Base-by-base conservation (phyloP, 2,329 filamentous ascomycete species). In the Ustulina deusta region DNA sequence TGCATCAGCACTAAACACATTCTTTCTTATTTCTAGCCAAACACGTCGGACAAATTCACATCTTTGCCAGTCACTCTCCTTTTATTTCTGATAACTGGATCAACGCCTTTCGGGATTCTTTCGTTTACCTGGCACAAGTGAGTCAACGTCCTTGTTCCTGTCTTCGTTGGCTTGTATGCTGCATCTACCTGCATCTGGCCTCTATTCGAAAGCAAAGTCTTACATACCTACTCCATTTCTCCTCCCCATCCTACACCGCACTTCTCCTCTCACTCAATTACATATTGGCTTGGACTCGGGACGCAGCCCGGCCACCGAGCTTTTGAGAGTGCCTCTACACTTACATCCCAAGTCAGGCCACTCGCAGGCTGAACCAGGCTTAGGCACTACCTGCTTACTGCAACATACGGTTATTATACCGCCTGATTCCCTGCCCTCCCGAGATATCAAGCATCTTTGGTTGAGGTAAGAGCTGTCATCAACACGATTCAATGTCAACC, bases 101-200 rank as follows among this genome's bases (percentile, higher is more conserved):
- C 46, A 20, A n/a, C 22, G 49, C 20, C 11, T 51, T 59, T 52
- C 49, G 5, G 7, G 13, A 22, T 9, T 22, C 42, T n/a, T 38
- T 42, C 32, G 34, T 54, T 49, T 57, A 29, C 17, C 17, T 22
- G 11, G 17, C 20, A 9, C 32, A 55, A 63, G 67, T 69, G 64
- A 67, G 67, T 63, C 32, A 20, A 32, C 20, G 22, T 25, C 29
- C 17, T 13, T 20, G 4, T 54, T 17, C 22, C 40, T 69, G 17
- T 46, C 32, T 54, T 58, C 22, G 0, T 63, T 44, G 9, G n/a
- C 17, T 34, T 36, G 5, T 5, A 27, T 59, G 17, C 42, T 54
- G 32, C 10, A 22, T 46, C 20, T 25, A 13, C 61, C 58, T 34
- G 4, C n/a, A 25, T 22, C 20, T 11, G 2, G 27, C 17, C 25